Evolutionary conservation across 2,329 filamentous ascomycete genomes (phyloP).

Genomic region (Fusarium miscanthi): DNA sequence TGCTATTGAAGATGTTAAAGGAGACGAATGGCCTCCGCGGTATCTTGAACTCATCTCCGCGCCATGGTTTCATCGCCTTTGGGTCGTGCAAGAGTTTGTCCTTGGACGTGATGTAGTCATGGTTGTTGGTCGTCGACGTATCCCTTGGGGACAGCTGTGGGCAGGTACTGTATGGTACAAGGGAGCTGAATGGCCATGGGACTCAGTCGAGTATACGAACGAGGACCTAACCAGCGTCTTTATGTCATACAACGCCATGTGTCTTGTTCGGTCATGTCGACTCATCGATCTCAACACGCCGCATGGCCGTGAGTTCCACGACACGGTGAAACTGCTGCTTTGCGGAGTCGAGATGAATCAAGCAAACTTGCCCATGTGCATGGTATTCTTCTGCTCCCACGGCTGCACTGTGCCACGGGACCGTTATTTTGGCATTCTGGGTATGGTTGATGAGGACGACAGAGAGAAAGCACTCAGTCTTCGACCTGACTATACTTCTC

Average conservation of each 20-base stretch:
- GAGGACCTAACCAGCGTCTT: accelerated
- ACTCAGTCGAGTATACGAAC: accelerated
- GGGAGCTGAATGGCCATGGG: neutral
- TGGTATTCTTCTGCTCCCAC: neutral
- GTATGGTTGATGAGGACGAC: neutral
- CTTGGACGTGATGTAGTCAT: constrained; percentile 6
- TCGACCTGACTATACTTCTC: neutral
- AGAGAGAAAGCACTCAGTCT: neutral
- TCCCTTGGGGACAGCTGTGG: constrained; percentile 7
- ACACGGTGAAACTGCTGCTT: accelerated
- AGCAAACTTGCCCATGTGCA: neutral
- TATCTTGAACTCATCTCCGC: neutral
- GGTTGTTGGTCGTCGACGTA: neutral
- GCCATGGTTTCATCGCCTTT: constrained; percentile 19
- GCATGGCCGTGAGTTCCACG: neutral
- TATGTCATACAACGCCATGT: neutral
- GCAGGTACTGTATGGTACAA: neutral
- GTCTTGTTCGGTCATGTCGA: neutral
- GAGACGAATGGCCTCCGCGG: neutral
- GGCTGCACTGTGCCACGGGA: neutral
- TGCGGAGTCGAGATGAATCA: neutral
- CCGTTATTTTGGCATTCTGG: constrained; percentile 14
- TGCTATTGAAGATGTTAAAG: neutral
- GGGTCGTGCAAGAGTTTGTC: constrained; percentile 25
- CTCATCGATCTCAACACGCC: neutral